phyloP scores from a whole-genome alignment of 352 stramenopile genomes.

The Aphanomyces invadans region DNA sequence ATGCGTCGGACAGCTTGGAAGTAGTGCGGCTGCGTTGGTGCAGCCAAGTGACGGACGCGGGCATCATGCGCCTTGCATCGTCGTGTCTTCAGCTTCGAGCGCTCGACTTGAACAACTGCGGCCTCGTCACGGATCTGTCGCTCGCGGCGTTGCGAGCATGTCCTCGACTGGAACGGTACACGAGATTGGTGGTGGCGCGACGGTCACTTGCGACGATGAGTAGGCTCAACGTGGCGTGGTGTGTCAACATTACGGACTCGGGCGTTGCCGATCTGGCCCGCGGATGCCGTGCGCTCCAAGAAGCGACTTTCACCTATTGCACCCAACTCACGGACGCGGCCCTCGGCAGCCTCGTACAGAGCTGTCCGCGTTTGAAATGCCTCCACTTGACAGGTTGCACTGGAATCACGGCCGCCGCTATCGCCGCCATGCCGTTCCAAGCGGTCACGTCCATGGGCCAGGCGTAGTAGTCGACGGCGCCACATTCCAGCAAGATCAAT shows the following conservation, averaged over 20 bases:
- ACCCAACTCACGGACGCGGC: slow-evolving; percentile 71
- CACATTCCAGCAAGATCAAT: background rate
- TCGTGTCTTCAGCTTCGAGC: slow-evolving; percentile 42
- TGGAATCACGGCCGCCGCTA: slow-evolving; percentile 30
- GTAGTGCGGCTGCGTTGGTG: slow-evolving; percentile 67
- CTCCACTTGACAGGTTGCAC: slow-evolving; percentile 70
- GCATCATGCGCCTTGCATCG: slow-evolving; percentile 52
- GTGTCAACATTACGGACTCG: slow-evolving; percentile 85
- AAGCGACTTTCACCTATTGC: slow-evolving; percentile 73
- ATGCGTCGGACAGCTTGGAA: slow-evolving; percentile 33
- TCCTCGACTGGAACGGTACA: slow-evolving; percentile 42
- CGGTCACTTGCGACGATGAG: too few species aligned
- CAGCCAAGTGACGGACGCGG: slow-evolving; percentile 67
- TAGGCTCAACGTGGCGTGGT: slow-evolving; percentile 73
- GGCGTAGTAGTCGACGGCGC: too few species aligned
- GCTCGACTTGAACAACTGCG: slow-evolving; percentile 75
- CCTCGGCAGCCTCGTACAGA: slow-evolving; percentile 43
- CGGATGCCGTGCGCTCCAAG: slow-evolving; percentile 49
- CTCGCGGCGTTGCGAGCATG: slow-evolving; percentile 41
- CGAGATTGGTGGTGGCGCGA: too few species aligned
- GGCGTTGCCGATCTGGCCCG: slow-evolving; percentile 56
- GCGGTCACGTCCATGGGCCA: background rate
- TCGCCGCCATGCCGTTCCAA: background rate
- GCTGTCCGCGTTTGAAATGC: slow-evolving; percentile 27
- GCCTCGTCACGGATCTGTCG: slow-evolving; percentile 58